A percentile compares a stretch with the other conserved stretches of the same genome.
These are phyloP conservation scores for Calonectria pseudoturangicola DNA, from an alignment of 2,329 filamentous ascomycete genomes.

Conservation along the genomic window DNA sequence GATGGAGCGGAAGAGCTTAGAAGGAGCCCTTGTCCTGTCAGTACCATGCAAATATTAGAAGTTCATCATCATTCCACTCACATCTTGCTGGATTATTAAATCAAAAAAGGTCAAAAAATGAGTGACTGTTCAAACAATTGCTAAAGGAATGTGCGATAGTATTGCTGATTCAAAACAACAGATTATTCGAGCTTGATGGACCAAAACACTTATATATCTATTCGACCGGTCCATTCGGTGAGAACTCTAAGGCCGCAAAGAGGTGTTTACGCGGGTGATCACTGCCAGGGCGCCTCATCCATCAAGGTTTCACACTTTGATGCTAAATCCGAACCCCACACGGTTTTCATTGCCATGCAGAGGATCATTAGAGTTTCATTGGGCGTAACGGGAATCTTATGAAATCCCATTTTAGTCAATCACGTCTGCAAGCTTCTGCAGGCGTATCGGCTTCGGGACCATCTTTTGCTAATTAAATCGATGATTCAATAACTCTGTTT, in stretches of 20 bases:
- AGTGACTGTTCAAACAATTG: conserved; percentile 1
- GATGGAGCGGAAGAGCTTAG: conserved; percentile 5
- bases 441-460: background rate
- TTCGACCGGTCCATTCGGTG: background rate
- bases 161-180: background rate
- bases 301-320: background rate
- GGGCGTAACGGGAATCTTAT: background rate
- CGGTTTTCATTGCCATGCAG: background rate
- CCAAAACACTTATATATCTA: conserved; percentile 18
- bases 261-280: background rate
- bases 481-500: background rate
- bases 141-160: conserved; percentile 6
- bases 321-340: background rate
- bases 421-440: background rate
- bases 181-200: background rate
- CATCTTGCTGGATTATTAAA: conserved; percentile 10
- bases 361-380: conserved; percentile 22
- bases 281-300: background rate
- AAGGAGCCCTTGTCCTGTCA: conserved; percentile 1
- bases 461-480: background rate
- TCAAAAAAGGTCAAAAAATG: conserved; percentile 4
- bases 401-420: background rate
- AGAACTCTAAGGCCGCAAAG: background rate
- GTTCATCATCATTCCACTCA: background rate
- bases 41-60: background rate